Conservation (phyloP, 257 asterid genomes). For the Solanum dulcamara region DNA sequence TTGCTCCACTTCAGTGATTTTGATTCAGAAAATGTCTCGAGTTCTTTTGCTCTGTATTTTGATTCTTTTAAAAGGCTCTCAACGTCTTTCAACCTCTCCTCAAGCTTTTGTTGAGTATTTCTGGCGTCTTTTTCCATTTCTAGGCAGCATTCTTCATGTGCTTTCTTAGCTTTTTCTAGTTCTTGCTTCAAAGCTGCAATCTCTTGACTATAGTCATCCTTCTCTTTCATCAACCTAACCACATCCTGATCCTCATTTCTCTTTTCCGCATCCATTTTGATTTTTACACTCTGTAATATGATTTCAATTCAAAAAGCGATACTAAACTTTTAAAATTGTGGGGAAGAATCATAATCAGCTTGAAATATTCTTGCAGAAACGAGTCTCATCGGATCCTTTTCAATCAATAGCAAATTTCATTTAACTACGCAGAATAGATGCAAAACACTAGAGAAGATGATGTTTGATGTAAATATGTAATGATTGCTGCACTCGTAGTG, state of each 20-base stretch:
- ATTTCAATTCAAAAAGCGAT: background rate
- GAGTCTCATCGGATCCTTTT: background rate
- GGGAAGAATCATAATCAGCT: background rate
- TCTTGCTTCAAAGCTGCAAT: conserved; percentile 21
- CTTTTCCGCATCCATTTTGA: conserved; percentile 9
- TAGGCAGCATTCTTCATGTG: conserved; percentile 20
- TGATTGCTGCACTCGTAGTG: too few relatives aligned
- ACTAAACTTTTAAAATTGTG: background rate
- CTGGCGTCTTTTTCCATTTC: conserved; percentile 25
- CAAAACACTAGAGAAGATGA: background rate
- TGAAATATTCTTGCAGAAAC: background rate
- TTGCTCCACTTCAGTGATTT: conserved; percentile 48
- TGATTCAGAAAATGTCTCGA: conserved; percentile 41
- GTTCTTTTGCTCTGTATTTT: conserved; percentile 32
- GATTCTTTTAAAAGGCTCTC: conserved; percentile 26
- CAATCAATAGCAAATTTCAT: background rate
- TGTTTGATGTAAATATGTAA: background rate
- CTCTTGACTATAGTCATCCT: conserved; percentile 29
- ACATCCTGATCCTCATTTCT: conserved; percentile 31
- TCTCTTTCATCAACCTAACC: conserved; percentile 28
- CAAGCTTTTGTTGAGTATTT: conserved; percentile 42
- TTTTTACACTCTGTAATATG: conserved; percentile 29
- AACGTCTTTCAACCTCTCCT: conserved; percentile 41
- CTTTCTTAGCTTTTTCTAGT: conserved; percentile 23
- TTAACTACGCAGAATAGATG: background rate